phyloP scores from a whole-genome alignment of 176 grass and related monocot species.

The Metroxylon sagu region DNA sequence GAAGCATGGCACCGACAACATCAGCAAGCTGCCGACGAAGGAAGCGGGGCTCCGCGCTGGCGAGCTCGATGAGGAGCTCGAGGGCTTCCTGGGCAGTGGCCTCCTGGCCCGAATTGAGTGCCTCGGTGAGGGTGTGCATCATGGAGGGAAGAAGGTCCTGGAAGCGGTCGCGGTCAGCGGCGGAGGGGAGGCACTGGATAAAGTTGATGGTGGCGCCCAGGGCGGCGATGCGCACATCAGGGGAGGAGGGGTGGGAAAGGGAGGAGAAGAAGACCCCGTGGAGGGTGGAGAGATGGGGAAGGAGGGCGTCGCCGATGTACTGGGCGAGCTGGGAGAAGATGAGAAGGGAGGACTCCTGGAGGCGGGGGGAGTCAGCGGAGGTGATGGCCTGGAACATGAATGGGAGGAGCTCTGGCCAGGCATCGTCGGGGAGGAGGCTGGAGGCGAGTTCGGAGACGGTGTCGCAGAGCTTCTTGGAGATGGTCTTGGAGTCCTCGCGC shows the following conservation, averaged over 20 bases:
- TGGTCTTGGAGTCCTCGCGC: constrained; percentile 52
- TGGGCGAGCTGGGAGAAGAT: constrained; percentile 68
- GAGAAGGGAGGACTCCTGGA: constrained; percentile 77
- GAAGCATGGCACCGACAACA: constrained; percentile 86
- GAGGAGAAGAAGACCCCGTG: constrained; percentile 59
- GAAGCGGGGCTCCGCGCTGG: constrained; percentile 80
- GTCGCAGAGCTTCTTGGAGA: constrained; percentile 89
- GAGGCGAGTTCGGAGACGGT: constrained; percentile 74
- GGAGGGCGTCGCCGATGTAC: constrained; percentile 63
- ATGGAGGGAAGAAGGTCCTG: constrained; percentile 81
- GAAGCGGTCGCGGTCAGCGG: constrained; percentile 63
- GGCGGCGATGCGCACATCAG: constrained; percentile 85
- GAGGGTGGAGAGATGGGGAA: constrained; percentile 70
- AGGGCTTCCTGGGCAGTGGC: constrained; percentile 86
- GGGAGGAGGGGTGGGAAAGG: constrained; percentile 58
- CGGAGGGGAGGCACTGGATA: constrained; percentile 72
- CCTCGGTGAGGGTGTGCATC: constrained; percentile 85
- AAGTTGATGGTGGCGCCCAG: constrained; percentile 70
- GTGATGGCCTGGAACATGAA: constrained; percentile 69
- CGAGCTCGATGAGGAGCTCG: constrained; percentile 88
- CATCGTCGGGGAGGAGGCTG: constrained; percentile 51
- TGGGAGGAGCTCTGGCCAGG: constrained; percentile 71
- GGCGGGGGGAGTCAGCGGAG: constrained; percentile 32
- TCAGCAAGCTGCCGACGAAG: constrained; percentile 72
- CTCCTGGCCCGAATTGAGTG: constrained; percentile 79